Evolutionary conservation across 139 green algal genomes (phyloP).

Genomic region (Ettlia oleoabundans): DNA sequence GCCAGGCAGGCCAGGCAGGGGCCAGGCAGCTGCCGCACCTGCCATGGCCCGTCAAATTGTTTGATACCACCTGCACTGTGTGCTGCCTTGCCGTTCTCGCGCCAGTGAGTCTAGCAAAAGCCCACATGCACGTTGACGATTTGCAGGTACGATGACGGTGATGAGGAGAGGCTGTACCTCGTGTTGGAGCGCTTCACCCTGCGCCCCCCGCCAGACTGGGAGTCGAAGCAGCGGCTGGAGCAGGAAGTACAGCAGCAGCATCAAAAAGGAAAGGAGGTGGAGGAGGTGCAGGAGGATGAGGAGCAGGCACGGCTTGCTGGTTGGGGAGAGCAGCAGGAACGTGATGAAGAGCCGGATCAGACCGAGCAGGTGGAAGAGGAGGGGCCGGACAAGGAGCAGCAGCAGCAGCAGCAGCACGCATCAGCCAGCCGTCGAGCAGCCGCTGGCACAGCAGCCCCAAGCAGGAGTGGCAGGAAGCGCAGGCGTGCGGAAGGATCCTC

Average conservation of each 20-base stretch:
- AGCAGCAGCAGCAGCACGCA: not conserved
- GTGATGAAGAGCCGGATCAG: not conserved
- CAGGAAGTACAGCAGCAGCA: not conserved
- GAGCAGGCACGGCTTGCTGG: not conserved
- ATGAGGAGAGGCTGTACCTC: not conserved
- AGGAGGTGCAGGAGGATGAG: not conserved
- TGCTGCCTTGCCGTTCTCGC: no score
- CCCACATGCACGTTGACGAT: no score
- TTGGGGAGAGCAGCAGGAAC: not conserved
- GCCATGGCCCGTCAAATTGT: no score
- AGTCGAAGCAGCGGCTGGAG: not conserved
- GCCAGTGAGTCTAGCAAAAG: no score
- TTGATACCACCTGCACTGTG: not conserved
- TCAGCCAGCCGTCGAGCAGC: no score
- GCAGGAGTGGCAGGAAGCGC: not conserved
- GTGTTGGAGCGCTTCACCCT: conserved; percentile 6
- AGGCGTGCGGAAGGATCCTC: not conserved
- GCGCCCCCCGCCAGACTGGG: not conserved
- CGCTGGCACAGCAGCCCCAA: not conserved
- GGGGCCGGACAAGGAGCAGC: not conserved
- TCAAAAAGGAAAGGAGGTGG: not conserved
- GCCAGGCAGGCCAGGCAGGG: no score
- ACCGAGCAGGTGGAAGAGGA: not conserved
- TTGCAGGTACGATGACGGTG: conserved; percentile 11
- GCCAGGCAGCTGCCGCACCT: no score